Percentiles rank a stretch among this genome's conserved stretches.
Conservation (phyloP, 768 basidiomycete species). For the Mycena galericulata region DNA sequence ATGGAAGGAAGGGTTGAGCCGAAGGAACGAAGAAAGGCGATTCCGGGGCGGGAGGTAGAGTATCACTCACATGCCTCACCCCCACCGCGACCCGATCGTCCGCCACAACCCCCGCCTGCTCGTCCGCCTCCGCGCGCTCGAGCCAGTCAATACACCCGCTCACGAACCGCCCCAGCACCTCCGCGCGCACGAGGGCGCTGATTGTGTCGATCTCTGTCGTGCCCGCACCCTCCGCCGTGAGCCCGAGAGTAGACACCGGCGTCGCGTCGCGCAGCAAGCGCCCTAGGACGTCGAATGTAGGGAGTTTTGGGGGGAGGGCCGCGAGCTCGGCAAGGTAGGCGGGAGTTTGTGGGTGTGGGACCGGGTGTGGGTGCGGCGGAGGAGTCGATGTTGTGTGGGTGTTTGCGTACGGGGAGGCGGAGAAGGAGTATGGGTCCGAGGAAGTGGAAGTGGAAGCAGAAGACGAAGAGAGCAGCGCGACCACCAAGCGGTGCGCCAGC, state of each 20-base stretch:
- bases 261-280: slow-evolving; percentile 75
- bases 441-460: slow-evolving; percentile 52
- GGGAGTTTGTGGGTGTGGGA: background rate
- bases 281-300: slow-evolving; percentile 80
- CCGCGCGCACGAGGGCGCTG: slow-evolving; percentile 71
- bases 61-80: slow-evolving; percentile 74
- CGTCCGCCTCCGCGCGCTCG: slow-evolving; percentile 76
- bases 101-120: slow-evolving; percentile 72
- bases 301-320: slow-evolving; percentile 76
- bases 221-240: slow-evolving; percentile 50
- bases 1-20: no score
- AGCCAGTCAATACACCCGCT: slow-evolving; percentile 78
- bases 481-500: slow-evolving; percentile 60
- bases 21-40: no score
- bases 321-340: slow-evolving; percentile 51
- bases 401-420: no score
- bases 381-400: no score
- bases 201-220: no score
- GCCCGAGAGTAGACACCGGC: background rate
- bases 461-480: slow-evolving; percentile 68
- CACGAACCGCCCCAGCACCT: slow-evolving; percentile 78
- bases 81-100: slow-evolving; percentile 82
- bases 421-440: slow-evolving; percentile 53
- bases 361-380: background rate
- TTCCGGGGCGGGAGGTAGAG: no score